Evolutionary conservation across 2,329 filamentous ascomycete genomes (phyloP).

Genomic region (Cadophora gregata): DNA sequence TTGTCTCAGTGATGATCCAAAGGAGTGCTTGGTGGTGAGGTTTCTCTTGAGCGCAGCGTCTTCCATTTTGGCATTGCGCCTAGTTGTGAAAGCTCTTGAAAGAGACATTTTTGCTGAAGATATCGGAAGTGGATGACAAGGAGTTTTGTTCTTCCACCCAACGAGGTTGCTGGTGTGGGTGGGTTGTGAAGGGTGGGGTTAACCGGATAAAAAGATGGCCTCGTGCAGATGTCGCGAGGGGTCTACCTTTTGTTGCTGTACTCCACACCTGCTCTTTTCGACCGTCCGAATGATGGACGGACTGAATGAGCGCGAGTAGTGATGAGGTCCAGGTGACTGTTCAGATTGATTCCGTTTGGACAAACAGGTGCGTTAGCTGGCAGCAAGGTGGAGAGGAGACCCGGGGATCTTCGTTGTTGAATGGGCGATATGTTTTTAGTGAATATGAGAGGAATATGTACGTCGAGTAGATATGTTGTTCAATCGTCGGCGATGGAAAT

Average conservation of each 20-base stretch:
- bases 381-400: background rate
- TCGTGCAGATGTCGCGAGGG: conserved; percentile 7
- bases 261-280: conserved; percentile 15
- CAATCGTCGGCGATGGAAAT: conserved; percentile 6
- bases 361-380: conserved; percentile 2
- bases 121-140: conserved; percentile 21
- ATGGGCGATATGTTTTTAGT: conserved; percentile 1
- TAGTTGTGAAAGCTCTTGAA: conserved; percentile 74
- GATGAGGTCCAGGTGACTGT: conserved; percentile 18
- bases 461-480: conserved; percentile 14
- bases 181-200: conserved; percentile 13
- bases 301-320: background rate
- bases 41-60: conserved; percentile 37
- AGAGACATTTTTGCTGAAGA: conserved; percentile 55
- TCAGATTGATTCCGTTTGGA: conserved; percentile 11
- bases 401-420: background rate
- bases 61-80: conserved; percentile 59
- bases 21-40: conserved; percentile 40
- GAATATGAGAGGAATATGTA: conserved; percentile 13
- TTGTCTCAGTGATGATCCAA: conserved; percentile 37
- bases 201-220: conserved; percentile 13
- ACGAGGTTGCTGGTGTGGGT: conserved; percentile 19
- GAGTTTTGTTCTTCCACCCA: conserved; percentile 23
- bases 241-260: conserved; percentile 11
- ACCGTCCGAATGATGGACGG: conserved; percentile 1